phyloP scores from a whole-genome alignment of 805 yeast genomes.

The Starmerella potacharoeniae region DNA sequence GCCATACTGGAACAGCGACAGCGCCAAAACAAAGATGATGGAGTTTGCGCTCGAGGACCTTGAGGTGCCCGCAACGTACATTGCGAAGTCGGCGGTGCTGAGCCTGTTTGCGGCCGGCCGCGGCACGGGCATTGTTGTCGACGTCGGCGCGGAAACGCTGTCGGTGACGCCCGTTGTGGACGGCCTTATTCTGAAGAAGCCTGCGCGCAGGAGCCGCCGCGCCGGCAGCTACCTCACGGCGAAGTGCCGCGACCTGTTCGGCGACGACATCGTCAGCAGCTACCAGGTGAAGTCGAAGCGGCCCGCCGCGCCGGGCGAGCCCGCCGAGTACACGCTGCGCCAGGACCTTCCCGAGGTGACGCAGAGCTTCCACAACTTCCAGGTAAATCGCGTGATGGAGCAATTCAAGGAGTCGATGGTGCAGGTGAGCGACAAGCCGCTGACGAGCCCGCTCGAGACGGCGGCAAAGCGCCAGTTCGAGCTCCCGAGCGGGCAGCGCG shows the following conservation, averaged over 20 bases:
- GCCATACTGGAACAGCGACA: slow-evolving; percentile 69
- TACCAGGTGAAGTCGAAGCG: slow-evolving; percentile 42
- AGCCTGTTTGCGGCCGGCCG: slow-evolving; percentile 81
- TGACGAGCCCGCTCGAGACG: slow-evolving; percentile 26
- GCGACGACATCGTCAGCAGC: slow-evolving; percentile 33
- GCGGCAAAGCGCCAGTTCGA: slow-evolving; percentile 44
- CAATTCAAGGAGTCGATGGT: slow-evolving; percentile 56
- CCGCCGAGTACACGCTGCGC: slow-evolving; percentile 28
- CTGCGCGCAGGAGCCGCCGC: slow-evolving; percentile 54
- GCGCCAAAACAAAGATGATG: slow-evolving; percentile 55
- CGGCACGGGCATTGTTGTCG: slow-evolving; percentile 77
- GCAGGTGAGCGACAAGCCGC: slow-evolving; percentile 29
- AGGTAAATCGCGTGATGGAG: slow-evolving; percentile 44
- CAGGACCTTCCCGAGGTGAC: slow-evolving; percentile 29
- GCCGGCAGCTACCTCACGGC: slow-evolving; percentile 56
- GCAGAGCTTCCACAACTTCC: slow-evolving; percentile 44
- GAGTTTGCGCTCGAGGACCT: slow-evolving; percentile 60
- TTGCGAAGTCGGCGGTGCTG: slow-evolving; percentile 77
- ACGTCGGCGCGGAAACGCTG: slow-evolving; percentile 66
- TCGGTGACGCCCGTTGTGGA: slow-evolving; percentile 43
- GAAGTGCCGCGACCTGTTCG: slow-evolving; percentile 36
- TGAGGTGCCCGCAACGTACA: slow-evolving; percentile 67
- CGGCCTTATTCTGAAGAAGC: slow-evolving; percentile 30
- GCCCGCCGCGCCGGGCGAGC: slow-evolving; percentile 26
- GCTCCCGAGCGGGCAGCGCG: slow-evolving; percentile 51